Percentiles rank a stretch among this genome's conserved stretches.
Evolutionary conservation across 2,329 filamentous ascomycete species (phyloP).

Genomic region (Fusarium aywerte): DNA sequence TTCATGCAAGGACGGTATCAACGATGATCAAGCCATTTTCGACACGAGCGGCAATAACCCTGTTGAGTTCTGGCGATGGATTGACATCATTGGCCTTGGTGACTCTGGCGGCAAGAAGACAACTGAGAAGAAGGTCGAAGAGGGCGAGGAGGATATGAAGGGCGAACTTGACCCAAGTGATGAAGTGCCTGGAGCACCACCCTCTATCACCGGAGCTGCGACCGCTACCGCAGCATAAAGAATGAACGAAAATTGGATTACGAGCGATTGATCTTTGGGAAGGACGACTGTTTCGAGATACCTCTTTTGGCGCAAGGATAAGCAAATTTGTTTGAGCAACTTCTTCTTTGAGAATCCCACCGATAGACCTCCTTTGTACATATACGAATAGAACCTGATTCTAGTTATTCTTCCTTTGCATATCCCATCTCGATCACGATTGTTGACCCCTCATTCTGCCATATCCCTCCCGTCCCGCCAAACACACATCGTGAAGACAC

Average conservation of each 20-base stretch:
- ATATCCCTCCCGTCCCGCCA: conserved; percentile 38
- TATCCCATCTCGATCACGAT: conserved; percentile 37
- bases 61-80: conserved; percentile 63
- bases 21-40: conserved; percentile 64
- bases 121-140: conserved; percentile 48
- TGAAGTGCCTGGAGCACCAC: conserved; percentile 24
- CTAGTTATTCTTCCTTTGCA: not conserved
- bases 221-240: conserved; percentile 38
- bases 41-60: conserved; percentile 53
- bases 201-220: conserved; percentile 8
- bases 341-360: not conserved
- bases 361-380: conserved; percentile 4
- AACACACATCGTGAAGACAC: conserved; percentile 38
- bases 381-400: conserved; percentile 9
- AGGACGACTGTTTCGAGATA: conserved; percentile 21
- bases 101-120: conserved; percentile 48
- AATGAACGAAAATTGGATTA: conserved; percentile 18
- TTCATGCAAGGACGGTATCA: conserved; percentile 52
- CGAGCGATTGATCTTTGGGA: conserved; percentile 29
- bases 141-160: conserved; percentile 51
- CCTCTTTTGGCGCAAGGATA: conserved; percentile 34
- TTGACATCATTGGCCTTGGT: conserved; percentile 64
- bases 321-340: not conserved
- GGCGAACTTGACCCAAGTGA: conserved; percentile 52
- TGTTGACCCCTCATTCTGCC: conserved; percentile 25